Evolutionary conservation across 768 basidiomycete genomes (phyloP), one percentile per base, ranked within the genome.

Genomic region (Chalciporus pseudorubinellus): DNA sequence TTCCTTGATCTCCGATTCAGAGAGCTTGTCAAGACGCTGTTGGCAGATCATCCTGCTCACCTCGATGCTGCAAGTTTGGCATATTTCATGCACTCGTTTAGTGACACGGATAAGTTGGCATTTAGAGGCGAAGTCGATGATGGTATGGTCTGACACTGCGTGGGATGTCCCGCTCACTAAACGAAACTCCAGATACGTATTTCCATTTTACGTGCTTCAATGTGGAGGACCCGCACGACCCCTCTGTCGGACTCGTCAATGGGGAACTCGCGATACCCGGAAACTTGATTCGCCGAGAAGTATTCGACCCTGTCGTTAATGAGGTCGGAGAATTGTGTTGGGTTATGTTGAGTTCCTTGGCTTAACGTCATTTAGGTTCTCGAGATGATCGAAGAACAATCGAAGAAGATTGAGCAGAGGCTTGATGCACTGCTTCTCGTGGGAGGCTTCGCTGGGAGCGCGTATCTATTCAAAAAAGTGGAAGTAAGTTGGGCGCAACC

Each of bases 201-300:
- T 93, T 93, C 72, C 83, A 89, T 65, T 94, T 93, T 68, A 92
- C 84, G 28, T 92, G 89, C 68, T 94, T 94, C 76, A 93, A 93
- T 57, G 83, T 85, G 14, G 84, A 89, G 58, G 89, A 92, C 63
- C 83, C 85, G 8, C 79, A 91, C 60, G 92, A 94, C 66, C 79
- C 86, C 1, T 74, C 78, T 21, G 88, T 92, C 20, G 92, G 92
- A 1, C 72, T 93, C 47, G 73, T 87, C 53, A 87, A 93, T 59
- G 92, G 92, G 2, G 86, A 95, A 66, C 77, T 95, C 3, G 82
- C 82, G 12, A 89, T 94, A 57, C 88, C 89, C 3, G 92, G 92
- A 16, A 84, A 79, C 56, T 70, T 92, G 19, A 74, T 95, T 46
- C 83, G 92, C 26, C 74, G 80, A 56, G 87, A 91, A 65, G 92